These are phyloP conservation scores for Sugiyamaella lignohabitans DNA, from an alignment of 805 yeast species.

Conservation along the genomic window DNA sequence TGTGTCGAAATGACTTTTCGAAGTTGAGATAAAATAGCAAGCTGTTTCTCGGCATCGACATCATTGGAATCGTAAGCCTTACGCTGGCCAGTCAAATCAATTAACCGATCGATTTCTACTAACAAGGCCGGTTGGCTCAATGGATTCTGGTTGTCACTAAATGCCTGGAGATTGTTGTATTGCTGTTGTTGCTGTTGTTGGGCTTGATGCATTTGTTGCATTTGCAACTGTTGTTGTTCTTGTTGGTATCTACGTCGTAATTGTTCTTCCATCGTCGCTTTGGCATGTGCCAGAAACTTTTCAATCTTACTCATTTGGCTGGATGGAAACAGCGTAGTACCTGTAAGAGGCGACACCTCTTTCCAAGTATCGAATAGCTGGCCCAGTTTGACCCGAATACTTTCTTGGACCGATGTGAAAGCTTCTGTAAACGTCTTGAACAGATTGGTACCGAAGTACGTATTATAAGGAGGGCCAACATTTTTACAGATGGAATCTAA, in stretches of 20 bases:
- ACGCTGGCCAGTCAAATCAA: conserved; percentile 22
- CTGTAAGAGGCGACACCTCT: conserved; percentile 46
- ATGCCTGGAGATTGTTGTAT: neutral
- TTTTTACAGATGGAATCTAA: conserved; percentile 89
- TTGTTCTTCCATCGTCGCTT: conserved; percentile 13
- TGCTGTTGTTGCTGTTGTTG: conserved; percentile 1
- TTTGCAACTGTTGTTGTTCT: conserved; percentile 19
- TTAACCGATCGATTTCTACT: conserved; percentile 27
- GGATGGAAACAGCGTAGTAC: conserved; percentile 69
- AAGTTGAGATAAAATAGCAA: conserved; percentile 26
- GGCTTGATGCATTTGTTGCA: conserved; percentile 1
- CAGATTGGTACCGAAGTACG: conserved; percentile 62
- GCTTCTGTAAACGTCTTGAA: conserved; percentile 67
- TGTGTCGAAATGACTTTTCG: conserved; percentile 26
- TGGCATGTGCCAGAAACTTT: conserved; percentile 43
- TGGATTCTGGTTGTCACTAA: conserved; percentile 5
- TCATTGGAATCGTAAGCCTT: conserved; percentile 23
- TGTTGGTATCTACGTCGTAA: conserved; percentile 11
- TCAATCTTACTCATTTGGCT: conserved; percentile 69
- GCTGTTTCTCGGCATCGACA: conserved; percentile 27
- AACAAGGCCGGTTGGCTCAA: conserved; percentile 26
- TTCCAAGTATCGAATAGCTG: conserved; percentile 88
- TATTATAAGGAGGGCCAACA: conserved; percentile 85
- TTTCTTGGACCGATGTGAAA: conserved; percentile 71
- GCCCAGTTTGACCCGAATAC: conserved; percentile 64